phyloP scores from a whole-genome alignment of 345 rosid genomes.

The Pugionium cornutum region DNA sequence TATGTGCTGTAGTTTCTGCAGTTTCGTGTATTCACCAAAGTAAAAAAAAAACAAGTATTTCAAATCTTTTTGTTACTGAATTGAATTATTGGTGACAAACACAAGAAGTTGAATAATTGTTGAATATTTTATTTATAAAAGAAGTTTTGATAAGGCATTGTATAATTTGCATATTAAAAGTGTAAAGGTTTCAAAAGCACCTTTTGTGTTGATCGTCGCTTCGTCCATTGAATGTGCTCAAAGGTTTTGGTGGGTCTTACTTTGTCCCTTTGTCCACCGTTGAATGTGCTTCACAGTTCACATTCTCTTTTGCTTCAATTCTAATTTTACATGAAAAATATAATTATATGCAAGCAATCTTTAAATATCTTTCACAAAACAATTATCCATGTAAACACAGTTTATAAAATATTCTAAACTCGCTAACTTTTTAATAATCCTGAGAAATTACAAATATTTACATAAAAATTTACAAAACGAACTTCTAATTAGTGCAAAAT shows the following conservation, averaged over 20 bases:
- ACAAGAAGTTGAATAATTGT: no score
- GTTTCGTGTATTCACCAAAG: no score
- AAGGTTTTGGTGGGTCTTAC: conserved; percentile 16
- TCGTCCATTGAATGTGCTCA: conserved; percentile 31
- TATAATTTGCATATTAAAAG: neutral
- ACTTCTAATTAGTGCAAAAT: no score
- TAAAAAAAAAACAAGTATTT: no score
- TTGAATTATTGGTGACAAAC: no score
- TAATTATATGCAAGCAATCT: neutral
- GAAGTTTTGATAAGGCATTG: no score
- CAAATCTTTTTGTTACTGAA: no score
- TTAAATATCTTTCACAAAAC: neutral
- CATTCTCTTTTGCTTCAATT: conserved; percentile 4
- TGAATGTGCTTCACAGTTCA: conserved; percentile 31
- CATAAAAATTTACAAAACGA: neutral
- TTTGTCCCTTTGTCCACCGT: conserved; percentile 9
- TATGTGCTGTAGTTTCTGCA: neutral
- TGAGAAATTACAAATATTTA: neutral
- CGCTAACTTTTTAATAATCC: neutral
- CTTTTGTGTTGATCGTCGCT: conserved; percentile 16
- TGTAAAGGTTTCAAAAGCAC: conserved; percentile 10
- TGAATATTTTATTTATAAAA: no score
- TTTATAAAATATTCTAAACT: neutral
- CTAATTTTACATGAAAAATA: conserved; percentile 2
- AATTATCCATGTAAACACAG: neutral